Evolutionary conservation across 1,284 basidiomycete species (phyloP).

Genomic region (Sporisorium exsertum): DNA sequence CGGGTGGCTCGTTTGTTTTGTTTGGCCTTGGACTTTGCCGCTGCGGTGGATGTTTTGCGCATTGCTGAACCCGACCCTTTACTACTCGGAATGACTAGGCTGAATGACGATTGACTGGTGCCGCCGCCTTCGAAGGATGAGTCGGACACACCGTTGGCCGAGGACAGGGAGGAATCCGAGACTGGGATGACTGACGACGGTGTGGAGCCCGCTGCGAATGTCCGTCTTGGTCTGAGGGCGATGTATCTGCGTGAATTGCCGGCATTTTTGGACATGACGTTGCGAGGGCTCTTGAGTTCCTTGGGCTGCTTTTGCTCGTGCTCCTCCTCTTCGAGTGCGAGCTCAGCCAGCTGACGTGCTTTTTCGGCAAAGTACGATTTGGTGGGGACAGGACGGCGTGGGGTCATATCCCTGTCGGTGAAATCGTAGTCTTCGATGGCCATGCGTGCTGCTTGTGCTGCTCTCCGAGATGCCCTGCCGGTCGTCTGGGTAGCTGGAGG

Average conservation of each 20-base stretch:
- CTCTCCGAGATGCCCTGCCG: conserved; percentile 33
- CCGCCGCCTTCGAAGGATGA: conserved; percentile 19
- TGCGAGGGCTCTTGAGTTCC: not conserved
- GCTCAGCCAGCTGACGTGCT: conserved; percentile 34
- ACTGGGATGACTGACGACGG: conserved; percentile 9
- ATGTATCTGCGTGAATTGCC: conserved; percentile 21
- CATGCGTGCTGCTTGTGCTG: conserved; percentile 39
- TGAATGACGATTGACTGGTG: conserved; percentile 29
- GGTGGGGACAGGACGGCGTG: conserved; percentile 40
- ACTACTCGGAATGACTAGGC: conserved; percentile 10
- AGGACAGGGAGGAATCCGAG: conserved; percentile 28
- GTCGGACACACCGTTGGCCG: conserved; percentile 12
- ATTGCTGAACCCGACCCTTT: conserved; percentile 4
- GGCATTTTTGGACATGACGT: not conserved
- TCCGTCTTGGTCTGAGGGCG: conserved; percentile 16
- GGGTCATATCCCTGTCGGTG: conserved; percentile 46
- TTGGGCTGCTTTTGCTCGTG: conserved; percentile 9
- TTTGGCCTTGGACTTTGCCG: conserved; percentile 16
- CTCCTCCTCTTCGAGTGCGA: conserved; percentile 10
- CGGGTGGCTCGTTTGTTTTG: conserved; percentile 24
- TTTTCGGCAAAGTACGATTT: conserved; percentile 48
- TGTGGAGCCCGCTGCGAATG: not conserved
- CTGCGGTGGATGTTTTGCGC: not conserved
- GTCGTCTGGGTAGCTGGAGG: conserved; percentile 10
- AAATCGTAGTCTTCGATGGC: conserved; percentile 50